These are phyloP conservation scores for Psidium friedrichsthalianum DNA, from an alignment of 345 rosid species.

Conservation along the genomic window DNA sequence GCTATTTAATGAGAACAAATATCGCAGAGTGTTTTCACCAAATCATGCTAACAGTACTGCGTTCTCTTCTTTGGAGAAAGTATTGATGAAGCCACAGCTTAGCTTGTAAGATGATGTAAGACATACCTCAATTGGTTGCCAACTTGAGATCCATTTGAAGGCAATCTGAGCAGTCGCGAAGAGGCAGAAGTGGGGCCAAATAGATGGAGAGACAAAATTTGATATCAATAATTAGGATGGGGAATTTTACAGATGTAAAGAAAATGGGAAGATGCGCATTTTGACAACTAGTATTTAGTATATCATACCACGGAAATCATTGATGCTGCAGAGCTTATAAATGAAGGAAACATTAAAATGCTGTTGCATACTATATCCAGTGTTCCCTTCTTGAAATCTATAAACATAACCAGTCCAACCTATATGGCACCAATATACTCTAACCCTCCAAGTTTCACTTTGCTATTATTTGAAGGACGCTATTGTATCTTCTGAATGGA, in stretches of 20 bases:
- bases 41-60: background rate
- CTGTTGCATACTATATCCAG: background rate
- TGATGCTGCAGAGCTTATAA: background rate
- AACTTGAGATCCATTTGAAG: slow-evolving; percentile 39
- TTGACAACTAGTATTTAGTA: background rate
- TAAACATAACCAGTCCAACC: background rate
- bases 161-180: slow-evolving; percentile 25
- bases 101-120: background rate
- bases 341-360: background rate
- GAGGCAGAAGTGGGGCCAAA: background rate
- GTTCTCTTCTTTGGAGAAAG: background rate
- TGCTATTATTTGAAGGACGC: too few species aligned
- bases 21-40: background rate
- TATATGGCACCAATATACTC: background rate
- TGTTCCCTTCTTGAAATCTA: background rate
- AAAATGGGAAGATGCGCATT: background rate
- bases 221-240: background rate
- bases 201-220: background rate
- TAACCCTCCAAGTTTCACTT: too few species aligned
- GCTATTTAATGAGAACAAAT: background rate
- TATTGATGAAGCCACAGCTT: background rate
- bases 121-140: slow-evolving; percentile 75
- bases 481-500: too few species aligned
- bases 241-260: background rate
- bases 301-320: background rate